Evolutionary conservation across 2,329 filamentous ascomycete genomes (phyloP).

Genomic region (Aspergillus sojae): DNA sequence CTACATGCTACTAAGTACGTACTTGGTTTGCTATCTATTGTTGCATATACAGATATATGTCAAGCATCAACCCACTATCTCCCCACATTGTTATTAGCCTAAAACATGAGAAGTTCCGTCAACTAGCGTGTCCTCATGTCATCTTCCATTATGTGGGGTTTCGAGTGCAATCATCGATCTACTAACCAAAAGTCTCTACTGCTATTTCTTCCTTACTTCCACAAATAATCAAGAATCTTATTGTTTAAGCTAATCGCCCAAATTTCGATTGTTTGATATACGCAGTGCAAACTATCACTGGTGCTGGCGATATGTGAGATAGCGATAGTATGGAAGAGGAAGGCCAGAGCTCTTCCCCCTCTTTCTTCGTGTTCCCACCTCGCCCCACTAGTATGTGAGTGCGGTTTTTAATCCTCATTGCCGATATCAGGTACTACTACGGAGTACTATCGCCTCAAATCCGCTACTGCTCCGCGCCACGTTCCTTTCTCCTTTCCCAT

Average conservation of each 20-base stretch:
- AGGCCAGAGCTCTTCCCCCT: neutral
- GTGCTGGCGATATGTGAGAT: neutral
- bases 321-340: neutral
- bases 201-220: neutral
- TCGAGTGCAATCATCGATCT: neutral
- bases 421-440: neutral
- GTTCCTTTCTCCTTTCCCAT: neutral
- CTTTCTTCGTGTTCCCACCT: neutral
- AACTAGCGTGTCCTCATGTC: neutral
- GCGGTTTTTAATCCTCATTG: neutral
- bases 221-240: neutral
- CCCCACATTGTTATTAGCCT: neutral
- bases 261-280: neutral
- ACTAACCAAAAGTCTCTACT: neutral
- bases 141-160: neutral
- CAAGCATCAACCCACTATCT: neutral
- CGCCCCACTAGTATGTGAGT: conserved; percentile 3
- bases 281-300: neutral
- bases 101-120: neutral
- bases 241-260: neutral
- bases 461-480: neutral
- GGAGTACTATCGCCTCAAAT: neutral
- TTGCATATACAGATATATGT: too few relatives aligned
- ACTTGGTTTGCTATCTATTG: too few relatives aligned
- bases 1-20: too few relatives aligned